Base-by-base conservation (phyloP, 768 basidiomycete species). In the Mrakia blollopis region DNA sequence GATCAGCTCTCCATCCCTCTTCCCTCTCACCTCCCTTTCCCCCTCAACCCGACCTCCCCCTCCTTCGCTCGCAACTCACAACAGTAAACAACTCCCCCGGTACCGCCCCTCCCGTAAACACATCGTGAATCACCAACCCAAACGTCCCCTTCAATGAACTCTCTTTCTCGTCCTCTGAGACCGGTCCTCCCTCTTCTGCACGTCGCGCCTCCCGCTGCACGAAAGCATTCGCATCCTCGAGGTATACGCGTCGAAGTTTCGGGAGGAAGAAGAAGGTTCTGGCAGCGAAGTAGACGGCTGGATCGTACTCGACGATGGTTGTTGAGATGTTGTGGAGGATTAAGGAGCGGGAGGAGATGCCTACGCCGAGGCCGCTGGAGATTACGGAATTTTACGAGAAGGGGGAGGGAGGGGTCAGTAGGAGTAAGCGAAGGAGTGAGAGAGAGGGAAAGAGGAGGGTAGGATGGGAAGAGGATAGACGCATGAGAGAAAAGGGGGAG, bases 291-390 rank as follows among this genome's bases (percentile, higher is more conserved):
- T 95, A 94, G 30, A 98, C 94, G 1, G 88, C 90, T 50, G 92
- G 92, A 82, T 98, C 96, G 78, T 96, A 92, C 83, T 98, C 96
- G 80, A 77, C 71, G 32, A 73, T 54, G 6, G 76, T 77, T 1
- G 76, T 77, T 23, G 62, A 37, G 23, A 72, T 50, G 47, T 54
- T 87, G 78, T 92, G 91, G 35, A 87, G 86, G 67, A 88, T 85
- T 79, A 98, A 89, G 0, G 92, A 87, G 61, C 89, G 88, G 0
- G 92, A 90, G 4, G 92, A 89, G 73, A 92, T 89, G 8, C 96
- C 95, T 28, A 88, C 87, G 28, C 96, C 96, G 44, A 98, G 88
- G 16, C 96, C 96, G 83, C 95, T 97, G 80, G 2, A 39, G n/a
- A n/a, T n/a, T n/a, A n/a, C n/a, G n/a, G n/a, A n/a, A n/a, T n/a